phyloP scores from a whole-genome alignment of 2,329 filamentous ascomycete species.

The Stenocarpella maydis region DNA sequence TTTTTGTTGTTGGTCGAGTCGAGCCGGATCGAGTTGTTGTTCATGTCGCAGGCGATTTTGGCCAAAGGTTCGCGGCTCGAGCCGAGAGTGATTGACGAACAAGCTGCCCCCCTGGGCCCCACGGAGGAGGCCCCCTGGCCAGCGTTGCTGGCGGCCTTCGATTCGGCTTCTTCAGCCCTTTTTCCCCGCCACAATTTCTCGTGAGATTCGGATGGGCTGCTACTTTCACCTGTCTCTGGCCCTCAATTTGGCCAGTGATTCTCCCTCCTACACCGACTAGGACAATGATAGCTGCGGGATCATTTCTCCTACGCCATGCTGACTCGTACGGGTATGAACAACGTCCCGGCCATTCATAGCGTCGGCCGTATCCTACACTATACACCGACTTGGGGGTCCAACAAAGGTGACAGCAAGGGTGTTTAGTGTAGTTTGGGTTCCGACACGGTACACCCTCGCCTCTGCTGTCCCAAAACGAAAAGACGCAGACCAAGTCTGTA shows the following conservation, averaged over 20 bases:
- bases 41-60: conserved; percentile 12
- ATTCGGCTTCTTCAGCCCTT: conserved; percentile 31
- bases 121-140: conserved; percentile 18
- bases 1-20: background rate
- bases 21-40: conserved; percentile 11
- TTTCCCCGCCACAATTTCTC: conserved; percentile 31
- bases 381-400: background rate
- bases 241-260: conserved; percentile 19
- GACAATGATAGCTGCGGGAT: conserved; percentile 1
- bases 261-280: background rate
- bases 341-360: background rate
- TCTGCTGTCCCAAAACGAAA: background rate
- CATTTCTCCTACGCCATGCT: background rate
- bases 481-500: background rate
- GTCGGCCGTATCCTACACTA: background rate
- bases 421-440: too few relatives aligned
- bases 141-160: conserved; percentile 14
- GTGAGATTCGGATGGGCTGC: conserved; percentile 25
- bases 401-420: background rate
- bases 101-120: conserved; percentile 11
- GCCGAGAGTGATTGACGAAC: conserved; percentile 19
- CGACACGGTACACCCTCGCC: background rate
- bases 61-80: conserved; percentile 23
- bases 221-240: conserved; percentile 11
- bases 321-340: conserved; percentile 15